Percentiles rank a stretch among this genome's conserved stretches.
Evolutionary conservation across 2,329 filamentous ascomycete species (phyloP).

Genomic region (Phyllosticta ampelicida): DNA sequence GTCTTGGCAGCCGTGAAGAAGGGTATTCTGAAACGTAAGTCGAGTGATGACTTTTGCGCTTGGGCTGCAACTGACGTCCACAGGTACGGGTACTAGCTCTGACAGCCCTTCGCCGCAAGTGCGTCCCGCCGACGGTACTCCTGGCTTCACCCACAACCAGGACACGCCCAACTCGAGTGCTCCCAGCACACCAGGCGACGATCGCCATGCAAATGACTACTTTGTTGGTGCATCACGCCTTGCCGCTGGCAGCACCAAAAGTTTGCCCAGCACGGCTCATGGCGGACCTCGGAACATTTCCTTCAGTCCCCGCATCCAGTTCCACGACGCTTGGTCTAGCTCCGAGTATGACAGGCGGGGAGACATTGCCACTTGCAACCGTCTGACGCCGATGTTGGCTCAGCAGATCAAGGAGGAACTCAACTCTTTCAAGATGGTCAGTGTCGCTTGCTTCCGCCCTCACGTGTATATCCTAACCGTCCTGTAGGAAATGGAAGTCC

Average conservation of each 20-base stretch:
- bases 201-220: constrained; percentile 60
- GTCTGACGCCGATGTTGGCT: constrained; percentile 88
- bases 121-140: constrained; percentile 48
- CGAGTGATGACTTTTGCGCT: neutral
- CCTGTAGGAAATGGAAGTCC: constrained; percentile 96
- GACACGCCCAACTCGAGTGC: constrained; percentile 79
- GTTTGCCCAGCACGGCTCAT: constrained; percentile 67
- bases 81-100: constrained; percentile 43
- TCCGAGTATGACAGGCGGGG: constrained; percentile 93
- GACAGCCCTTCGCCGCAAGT: constrained; percentile 60
- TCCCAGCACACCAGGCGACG: constrained; percentile 78
- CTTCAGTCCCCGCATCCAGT: constrained; percentile 89
- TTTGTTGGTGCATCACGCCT: constrained; percentile 70
- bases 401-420: constrained; percentile 99
- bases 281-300: constrained; percentile 50
- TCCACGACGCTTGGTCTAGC: constrained; percentile 92
- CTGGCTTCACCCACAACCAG: constrained; percentile 36
- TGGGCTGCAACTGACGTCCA: constrained; percentile 22
- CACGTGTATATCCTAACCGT: constrained; percentile 28
- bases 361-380: constrained; percentile 95
- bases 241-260: constrained; percentile 60
- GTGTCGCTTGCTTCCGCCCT: neutral
- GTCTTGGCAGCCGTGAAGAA: constrained; percentile 87
- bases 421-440: constrained; percentile 98
- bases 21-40: constrained; percentile 84